Conservation (phyloP, 2,329 filamentous ascomycete species). For the Pyricularia pennisetigena region DNA sequence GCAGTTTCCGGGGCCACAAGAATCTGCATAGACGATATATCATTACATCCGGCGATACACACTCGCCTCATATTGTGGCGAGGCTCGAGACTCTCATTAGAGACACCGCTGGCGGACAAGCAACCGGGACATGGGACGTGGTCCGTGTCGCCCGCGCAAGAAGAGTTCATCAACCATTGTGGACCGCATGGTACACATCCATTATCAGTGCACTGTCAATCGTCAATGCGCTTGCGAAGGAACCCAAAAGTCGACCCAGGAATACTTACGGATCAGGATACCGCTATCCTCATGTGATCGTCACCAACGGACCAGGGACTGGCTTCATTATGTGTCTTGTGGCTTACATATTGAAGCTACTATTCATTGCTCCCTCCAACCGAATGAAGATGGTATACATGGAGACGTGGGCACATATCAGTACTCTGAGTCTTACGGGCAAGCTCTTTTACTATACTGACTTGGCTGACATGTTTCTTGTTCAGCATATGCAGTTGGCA, state of each 20-base stretch:
- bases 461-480: constrained; percentile 68
- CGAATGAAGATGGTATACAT: constrained; percentile 73
- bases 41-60: constrained; percentile 64
- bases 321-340: constrained; percentile 62
- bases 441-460: constrained; percentile 54
- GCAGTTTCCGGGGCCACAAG: constrained; percentile 39
- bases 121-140: constrained; percentile 49
- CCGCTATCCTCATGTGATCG: constrained; percentile 60
- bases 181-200: constrained; percentile 61
- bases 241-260: constrained; percentile 12
- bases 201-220: constrained; percentile 45
- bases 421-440: constrained; percentile 74
- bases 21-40: constrained; percentile 70
- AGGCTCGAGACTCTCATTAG: constrained; percentile 49
- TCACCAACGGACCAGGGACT: constrained; percentile 84
- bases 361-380: constrained; percentile 31
- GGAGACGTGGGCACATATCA: constrained; percentile 86
- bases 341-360: constrained; percentile 36
- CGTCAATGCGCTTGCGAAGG: constrained; percentile 20
- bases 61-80: constrained; percentile 53
- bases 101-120: constrained; percentile 21
- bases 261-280: constrained; percentile 10
- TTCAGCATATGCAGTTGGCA: constrained; percentile 66
- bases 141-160: constrained; percentile 66
- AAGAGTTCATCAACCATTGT: constrained; percentile 69